Percentiles rank a stretch among this genome's conserved stretches.
phyloP scores from a whole-genome alignment of 2,329 filamentous ascomycete species.

The Pseudofabraea citricarpa region DNA sequence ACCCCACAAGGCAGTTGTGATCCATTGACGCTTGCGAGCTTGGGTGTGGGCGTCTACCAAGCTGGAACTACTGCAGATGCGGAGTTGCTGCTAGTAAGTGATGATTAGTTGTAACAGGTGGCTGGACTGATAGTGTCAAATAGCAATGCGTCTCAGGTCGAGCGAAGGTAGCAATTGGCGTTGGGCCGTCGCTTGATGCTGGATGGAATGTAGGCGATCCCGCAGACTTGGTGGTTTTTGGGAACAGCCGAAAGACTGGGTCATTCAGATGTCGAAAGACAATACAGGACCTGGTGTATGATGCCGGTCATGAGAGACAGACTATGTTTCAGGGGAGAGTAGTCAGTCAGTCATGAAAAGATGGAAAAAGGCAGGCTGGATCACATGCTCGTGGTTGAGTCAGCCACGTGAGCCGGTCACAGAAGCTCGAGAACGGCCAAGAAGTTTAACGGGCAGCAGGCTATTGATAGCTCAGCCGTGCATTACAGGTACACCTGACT shows the following conservation, averaged over 20 bases:
- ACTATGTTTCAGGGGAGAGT: slow-evolving; percentile 18
- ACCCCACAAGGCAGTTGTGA: slow-evolving; percentile 66
- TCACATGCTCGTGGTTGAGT: no score
- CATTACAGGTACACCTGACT: no score
- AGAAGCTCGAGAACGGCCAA: no score
- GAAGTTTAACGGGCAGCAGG: no score
- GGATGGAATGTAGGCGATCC: slow-evolving; percentile 17
- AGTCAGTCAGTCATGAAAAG: slow-evolving; percentile 1
- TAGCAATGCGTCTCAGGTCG: slow-evolving; percentile 26
- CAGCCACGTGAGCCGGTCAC: no score
- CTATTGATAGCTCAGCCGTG: no score
- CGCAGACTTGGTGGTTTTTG: slow-evolving; percentile 25
- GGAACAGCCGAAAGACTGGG: slow-evolving; percentile 8
- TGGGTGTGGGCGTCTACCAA: slow-evolving; percentile 64
- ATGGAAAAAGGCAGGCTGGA: no score
- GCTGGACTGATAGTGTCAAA: slow-evolving; percentile 4
- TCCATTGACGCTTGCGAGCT: slow-evolving; percentile 56
- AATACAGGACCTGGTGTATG: slow-evolving; percentile 23
- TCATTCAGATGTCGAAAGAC: slow-evolving; percentile 21
- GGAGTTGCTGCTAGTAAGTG: slow-evolving; percentile 50
- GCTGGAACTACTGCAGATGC: slow-evolving; percentile 56
- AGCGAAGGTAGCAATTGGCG: slow-evolving; percentile 25
- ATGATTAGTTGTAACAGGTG: neutral
- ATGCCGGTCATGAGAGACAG: slow-evolving; percentile 20
- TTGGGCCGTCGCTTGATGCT: slow-evolving; percentile 10